Conservation (phyloP, 2,329 filamentous ascomycete genomes). For the Colletotrichum sp. region DNA sequence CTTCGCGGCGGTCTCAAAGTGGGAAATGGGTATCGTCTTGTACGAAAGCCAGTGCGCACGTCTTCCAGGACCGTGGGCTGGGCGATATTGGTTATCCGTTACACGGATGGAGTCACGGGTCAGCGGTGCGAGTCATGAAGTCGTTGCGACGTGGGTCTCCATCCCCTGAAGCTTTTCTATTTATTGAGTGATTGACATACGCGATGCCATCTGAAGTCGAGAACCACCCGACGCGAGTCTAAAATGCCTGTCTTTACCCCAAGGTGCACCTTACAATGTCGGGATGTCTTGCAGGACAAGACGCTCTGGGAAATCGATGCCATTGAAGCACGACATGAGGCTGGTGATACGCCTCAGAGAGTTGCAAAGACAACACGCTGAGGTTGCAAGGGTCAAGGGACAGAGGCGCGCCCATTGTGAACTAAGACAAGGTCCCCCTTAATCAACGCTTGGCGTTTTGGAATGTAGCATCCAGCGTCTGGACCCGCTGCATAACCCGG, state of each 20-base stretch:
- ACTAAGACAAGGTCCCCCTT: conserved; percentile 14
- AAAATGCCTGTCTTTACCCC: not conserved
- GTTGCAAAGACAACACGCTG: not conserved
- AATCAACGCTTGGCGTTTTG: conserved; percentile 16
- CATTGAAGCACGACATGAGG: not conserved
- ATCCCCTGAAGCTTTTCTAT: conserved; percentile 14
- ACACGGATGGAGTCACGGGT: conserved; percentile 10
- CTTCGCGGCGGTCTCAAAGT: not conserved
- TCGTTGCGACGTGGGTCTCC: conserved; percentile 6
- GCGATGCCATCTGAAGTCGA: conserved; percentile 8
- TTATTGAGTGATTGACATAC: conserved; percentile 10
- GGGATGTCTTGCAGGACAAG: not conserved
- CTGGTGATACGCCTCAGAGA: not conserved
- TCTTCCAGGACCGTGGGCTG: not conserved
- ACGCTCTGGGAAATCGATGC: not conserved
- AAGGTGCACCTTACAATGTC: not conserved
- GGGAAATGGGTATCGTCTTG: conserved; percentile 19
- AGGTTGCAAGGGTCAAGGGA: not conserved
- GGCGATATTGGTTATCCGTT: conserved; percentile 1
- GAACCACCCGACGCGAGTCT: not conserved
- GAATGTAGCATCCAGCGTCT: not conserved
- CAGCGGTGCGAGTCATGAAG: conserved; percentile 16
- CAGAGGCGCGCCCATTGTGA: not conserved
- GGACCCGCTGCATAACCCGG: not conserved
- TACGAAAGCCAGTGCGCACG: conserved; percentile 5